Conservation (phyloP, 225 moss, liverwort and hornwort species). For the Lunularia cruciata region DNA sequence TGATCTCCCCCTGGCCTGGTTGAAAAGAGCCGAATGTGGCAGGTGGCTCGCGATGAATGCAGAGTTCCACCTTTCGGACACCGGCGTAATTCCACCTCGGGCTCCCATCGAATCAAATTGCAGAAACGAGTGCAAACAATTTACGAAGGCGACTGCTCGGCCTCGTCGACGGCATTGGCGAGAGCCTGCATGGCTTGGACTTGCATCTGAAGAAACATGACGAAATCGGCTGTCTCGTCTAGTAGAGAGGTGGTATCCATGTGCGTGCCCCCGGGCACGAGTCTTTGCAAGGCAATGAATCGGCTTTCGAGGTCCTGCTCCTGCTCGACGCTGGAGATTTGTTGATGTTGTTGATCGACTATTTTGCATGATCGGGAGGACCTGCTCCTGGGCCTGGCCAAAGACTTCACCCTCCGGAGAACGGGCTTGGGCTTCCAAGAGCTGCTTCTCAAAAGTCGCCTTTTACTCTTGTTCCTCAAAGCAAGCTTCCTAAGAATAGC, state of each 20-base stretch:
- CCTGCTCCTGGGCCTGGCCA: conserved; percentile 18
- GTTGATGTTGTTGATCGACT: no score
- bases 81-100: not conserved
- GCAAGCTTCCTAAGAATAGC: conserved; percentile 25
- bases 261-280: conserved; percentile 69
- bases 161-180: conserved; percentile 27
- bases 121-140: not conserved
- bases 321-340: conserved; percentile 46
- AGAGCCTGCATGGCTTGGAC: conserved; percentile 57
- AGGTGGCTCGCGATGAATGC: not conserved
- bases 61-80: not conserved
- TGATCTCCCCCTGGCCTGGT: not conserved
- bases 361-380: conserved; percentile 23
- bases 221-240: conserved; percentile 80
- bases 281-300: conserved; percentile 64
- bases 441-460: not conserved
- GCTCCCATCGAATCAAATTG: not conserved
- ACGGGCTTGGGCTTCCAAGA: conserved; percentile 12
- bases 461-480: conserved; percentile 11
- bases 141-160: not conserved
- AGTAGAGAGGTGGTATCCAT: conserved; percentile 84
- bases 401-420: conserved; percentile 28
- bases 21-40: not conserved
- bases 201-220: conserved; percentile 72
- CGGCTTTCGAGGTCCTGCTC: conserved; percentile 57